A percentile compares a stretch with the other conserved stretches of the same genome.
Conservation (phyloP, 139 green algal genomes). For the Pseudopediastrum boryanum region DNA sequence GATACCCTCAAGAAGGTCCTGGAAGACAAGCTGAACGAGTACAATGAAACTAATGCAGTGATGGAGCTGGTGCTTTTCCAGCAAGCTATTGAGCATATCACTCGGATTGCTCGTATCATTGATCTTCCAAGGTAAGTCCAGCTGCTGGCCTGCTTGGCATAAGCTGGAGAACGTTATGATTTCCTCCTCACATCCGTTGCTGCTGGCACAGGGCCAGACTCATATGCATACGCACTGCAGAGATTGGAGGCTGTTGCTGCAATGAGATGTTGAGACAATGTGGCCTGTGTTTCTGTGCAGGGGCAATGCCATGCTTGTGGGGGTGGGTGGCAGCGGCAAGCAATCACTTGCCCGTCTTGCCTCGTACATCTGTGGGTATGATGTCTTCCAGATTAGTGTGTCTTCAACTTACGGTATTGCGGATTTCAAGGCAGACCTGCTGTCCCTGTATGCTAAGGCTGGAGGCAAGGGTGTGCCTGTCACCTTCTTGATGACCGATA, state of each 20-base stretch:
- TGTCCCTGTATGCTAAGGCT: slow-evolving; percentile 76
- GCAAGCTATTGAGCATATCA: slow-evolving; percentile 86
- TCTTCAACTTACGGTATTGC: slow-evolving; percentile 75
- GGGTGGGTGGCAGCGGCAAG: slow-evolving; percentile 82
- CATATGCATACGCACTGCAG: too few species aligned
- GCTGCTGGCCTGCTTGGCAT: too few species aligned
- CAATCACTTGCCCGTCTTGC: slow-evolving; percentile 80
- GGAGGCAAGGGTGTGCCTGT: slow-evolving; percentile 65
- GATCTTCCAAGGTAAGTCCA: slow-evolving; percentile 65
- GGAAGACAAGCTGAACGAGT: slow-evolving; percentile 83
- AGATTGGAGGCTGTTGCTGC: too few species aligned
- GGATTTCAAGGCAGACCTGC: slow-evolving; percentile 89
- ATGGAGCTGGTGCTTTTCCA: slow-evolving; percentile 91
- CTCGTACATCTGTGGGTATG: slow-evolving; percentile 81
- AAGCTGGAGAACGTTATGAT: too few species aligned
- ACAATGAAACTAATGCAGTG: slow-evolving; percentile 88
- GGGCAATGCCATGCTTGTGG: slow-evolving; percentile 89
- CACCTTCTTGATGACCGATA: slow-evolving; percentile 90
- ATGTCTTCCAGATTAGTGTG: slow-evolving; percentile 85
- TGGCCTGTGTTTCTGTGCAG: too few species aligned
- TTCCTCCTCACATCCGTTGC: too few species aligned
- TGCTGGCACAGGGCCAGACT: too few species aligned
- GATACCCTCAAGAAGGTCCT: slow-evolving; percentile 72
- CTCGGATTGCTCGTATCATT: slow-evolving; percentile 83
- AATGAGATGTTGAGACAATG: too few species aligned